phyloP scores from a whole-genome alignment of 441 rosid genomes.

The Jatropha multifida region DNA sequence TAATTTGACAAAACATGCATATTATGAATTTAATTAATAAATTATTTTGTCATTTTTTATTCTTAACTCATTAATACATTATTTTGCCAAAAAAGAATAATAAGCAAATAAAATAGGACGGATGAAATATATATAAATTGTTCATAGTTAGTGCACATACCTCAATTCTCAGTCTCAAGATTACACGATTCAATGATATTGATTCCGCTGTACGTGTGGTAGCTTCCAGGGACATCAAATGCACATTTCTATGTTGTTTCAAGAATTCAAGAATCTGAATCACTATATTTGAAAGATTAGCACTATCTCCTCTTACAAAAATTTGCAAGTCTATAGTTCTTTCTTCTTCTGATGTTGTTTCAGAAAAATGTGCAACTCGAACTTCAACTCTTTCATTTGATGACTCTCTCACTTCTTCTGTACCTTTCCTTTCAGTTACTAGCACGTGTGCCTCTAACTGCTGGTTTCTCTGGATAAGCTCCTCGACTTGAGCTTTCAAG shows the following conservation, averaged over 20 bases:
- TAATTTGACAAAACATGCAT: too few relatives aligned
- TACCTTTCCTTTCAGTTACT: not conserved
- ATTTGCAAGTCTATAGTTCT: conserved; percentile 44
- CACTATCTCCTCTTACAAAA: conserved; percentile 38
- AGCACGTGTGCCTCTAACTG: conserved; percentile 39
- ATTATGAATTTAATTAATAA: too few relatives aligned
- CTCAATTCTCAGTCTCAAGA: conserved; percentile 51
- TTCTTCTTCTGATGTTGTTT: conserved; percentile 48
- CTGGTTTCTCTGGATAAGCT: conserved; percentile 40
- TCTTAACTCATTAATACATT: too few relatives aligned
- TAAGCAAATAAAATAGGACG: too few relatives aligned
- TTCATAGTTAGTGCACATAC: conserved; percentile 24
- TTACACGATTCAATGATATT: conserved; percentile 30
- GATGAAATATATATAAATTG: not conserved
- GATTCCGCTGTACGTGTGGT: conserved; percentile 27
- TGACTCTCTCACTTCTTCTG: conserved; percentile 12
- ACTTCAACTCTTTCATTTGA: conserved; percentile 35
- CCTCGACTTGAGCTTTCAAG: conserved; percentile 42
- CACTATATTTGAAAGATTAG: conserved; percentile 34
- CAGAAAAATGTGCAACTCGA: conserved; percentile 30
- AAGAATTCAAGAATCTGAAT: conserved; percentile 61
- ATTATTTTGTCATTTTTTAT: too few relatives aligned
- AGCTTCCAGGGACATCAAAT: conserved; percentile 52
- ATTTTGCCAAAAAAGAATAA: too few relatives aligned
- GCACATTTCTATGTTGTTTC: conserved; percentile 42